These are phyloP conservation scores for Phytophthora pistaciae DNA, from an alignment of 352 stramenopile genomes.

Conservation along the genomic window DNA sequence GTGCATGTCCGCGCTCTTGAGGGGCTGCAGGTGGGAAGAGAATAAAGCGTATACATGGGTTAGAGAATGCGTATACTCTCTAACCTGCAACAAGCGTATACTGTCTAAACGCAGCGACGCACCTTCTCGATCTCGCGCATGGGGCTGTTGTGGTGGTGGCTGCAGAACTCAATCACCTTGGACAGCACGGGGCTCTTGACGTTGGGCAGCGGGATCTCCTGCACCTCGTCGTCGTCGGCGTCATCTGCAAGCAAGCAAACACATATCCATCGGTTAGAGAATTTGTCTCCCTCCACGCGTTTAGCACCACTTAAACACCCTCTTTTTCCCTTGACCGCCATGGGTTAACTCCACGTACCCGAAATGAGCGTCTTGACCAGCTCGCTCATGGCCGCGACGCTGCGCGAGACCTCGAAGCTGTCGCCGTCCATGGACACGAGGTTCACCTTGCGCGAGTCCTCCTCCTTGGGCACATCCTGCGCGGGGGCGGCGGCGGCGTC, in stretches of 20 bases:
- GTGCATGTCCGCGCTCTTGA: constrained; percentile 57
- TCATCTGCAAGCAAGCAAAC: background rate
- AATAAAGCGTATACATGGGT: background rate
- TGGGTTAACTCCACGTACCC: constrained; percentile 94
- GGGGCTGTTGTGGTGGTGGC: constrained; percentile 58
- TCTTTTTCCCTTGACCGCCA: constrained; percentile 70
- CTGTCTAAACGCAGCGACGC: background rate
- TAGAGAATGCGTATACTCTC: background rate
- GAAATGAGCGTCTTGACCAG: constrained; percentile 74
- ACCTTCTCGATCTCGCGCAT: constrained; percentile 71
- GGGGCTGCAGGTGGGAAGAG: constrained; percentile 26
- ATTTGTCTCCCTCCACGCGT: background rate
- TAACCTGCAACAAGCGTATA: background rate
- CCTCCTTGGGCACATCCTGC: constrained; percentile 63
- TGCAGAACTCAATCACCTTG: constrained; percentile 70
- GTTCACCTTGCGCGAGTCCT: constrained; percentile 74
- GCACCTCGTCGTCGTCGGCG: constrained; percentile 44
- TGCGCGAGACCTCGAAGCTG: constrained; percentile 50
- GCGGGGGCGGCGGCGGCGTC: constrained; percentile 48
- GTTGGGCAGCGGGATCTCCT: constrained; percentile 70
- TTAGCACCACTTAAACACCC: background rate
- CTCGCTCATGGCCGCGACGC: constrained; percentile 53
- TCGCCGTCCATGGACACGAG: constrained; percentile 69
- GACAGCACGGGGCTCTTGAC: constrained; percentile 59
- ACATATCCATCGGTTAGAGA: background rate